A percentile compares a stretch with the other conserved stretches of the same genome.
Conservation (phyloP, 257 asterid species). For the Anisodus acutangulus region DNA sequence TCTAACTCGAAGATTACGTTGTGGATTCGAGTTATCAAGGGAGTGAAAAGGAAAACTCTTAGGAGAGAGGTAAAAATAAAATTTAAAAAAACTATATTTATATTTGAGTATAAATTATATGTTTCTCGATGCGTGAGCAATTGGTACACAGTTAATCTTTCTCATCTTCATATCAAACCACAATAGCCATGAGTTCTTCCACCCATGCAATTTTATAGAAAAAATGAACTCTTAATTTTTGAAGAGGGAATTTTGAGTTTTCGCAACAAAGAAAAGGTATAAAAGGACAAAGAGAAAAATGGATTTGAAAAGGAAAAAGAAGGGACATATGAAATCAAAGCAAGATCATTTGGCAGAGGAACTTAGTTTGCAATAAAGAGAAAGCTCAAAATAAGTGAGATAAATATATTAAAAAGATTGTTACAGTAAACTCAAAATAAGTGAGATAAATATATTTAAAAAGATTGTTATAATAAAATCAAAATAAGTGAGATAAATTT, state of each 20-base stretch:
- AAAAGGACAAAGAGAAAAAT: neutral
- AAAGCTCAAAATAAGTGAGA: neutral
- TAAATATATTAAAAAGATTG: neutral
- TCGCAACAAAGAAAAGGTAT: neutral
- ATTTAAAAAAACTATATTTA: neutral
- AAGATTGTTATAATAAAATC: neutral
- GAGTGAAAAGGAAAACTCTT: too few species aligned
- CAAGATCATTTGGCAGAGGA: slow-evolving; percentile 19
- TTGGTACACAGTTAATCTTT: neutral
- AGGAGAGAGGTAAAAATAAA: too few species aligned
- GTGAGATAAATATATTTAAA: neutral
- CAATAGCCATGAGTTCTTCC: neutral
- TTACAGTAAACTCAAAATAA: neutral
- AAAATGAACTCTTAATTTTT: neutral
- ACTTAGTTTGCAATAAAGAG: neutral
- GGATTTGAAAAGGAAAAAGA: neutral
- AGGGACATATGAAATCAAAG: neutral
- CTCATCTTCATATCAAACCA: neutral
- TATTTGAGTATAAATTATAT: neutral
- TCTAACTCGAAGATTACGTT: too few species aligned
- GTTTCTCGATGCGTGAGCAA: neutral
- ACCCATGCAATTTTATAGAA: neutral
- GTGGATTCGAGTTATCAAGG: too few species aligned
- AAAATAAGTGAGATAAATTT: neutral
- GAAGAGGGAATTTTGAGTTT: neutral